Conservation (phyloP, 2,329 filamentous ascomycete genomes). For the Cucurbitaria berberidis region DNA sequence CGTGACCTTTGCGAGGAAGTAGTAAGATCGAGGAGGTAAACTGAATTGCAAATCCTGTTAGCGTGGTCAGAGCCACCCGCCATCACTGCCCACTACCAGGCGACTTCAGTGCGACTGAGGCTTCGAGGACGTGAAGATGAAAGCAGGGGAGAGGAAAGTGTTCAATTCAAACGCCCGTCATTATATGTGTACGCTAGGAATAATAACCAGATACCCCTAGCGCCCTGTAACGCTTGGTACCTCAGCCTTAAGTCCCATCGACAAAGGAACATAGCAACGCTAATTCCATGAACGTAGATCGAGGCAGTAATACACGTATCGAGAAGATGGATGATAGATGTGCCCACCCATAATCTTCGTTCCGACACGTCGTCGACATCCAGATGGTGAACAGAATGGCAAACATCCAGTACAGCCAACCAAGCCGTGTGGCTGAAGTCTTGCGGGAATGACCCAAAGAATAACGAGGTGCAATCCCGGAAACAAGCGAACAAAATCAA, state of each 20-base stretch:
- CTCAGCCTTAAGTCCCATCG: not conserved
- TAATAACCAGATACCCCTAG: not conserved
- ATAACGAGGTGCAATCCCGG: not conserved
- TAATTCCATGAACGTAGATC: constrained; percentile 7
- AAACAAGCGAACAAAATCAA: constrained; percentile 1
- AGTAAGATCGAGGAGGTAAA: too few relatives aligned
- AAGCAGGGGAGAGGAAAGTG: not conserved
- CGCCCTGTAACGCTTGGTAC: not conserved
- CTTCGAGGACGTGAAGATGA: not conserved
- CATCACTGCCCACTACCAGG: too few relatives aligned
- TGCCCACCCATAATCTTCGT: constrained; percentile 1
- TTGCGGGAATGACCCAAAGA: constrained; percentile 7
- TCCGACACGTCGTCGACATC: constrained; percentile 9
- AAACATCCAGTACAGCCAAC: constrained; percentile 16
- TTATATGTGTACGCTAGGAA: constrained; percentile 7
- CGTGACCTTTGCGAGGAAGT: too few relatives aligned
- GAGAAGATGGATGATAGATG: constrained; percentile 13
- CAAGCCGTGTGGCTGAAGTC: constrained; percentile 17
- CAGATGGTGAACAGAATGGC: constrained; percentile 6
- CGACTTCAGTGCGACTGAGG: too few relatives aligned
- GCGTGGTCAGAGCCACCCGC: too few relatives aligned
- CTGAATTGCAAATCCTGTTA: too few relatives aligned
- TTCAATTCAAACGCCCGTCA: not conserved
- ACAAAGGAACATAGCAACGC: constrained; percentile 6
- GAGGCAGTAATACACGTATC: constrained; percentile 24